Conservation (phyloP, 495 filamentous ascomycete genomes). For the Aspergillus coremiiformis region DNA sequence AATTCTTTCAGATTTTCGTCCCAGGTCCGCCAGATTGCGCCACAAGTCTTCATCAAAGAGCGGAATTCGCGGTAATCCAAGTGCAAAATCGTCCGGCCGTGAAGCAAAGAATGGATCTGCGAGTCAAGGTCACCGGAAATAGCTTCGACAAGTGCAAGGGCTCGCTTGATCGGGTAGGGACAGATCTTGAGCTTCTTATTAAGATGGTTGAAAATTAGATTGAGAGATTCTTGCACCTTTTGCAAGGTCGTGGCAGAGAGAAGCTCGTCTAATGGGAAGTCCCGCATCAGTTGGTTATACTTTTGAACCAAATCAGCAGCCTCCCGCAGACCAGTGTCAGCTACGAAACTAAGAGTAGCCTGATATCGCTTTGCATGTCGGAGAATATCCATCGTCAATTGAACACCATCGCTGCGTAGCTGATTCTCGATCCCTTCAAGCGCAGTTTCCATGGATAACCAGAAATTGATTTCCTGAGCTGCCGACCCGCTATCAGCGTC, state of each 20-base stretch:
- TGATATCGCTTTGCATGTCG: slow-evolving; percentile 94
- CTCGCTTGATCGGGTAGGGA: slow-evolving; percentile 86
- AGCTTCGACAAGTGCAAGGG: slow-evolving; percentile 92
- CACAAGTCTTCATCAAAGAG: slow-evolving; percentile 70
- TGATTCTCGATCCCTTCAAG: slow-evolving; percentile 86
- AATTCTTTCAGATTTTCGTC: slow-evolving; percentile 96
- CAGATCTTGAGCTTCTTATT: slow-evolving; percentile 96
- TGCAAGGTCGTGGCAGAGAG: slow-evolving; percentile 82
- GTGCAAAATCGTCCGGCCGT: slow-evolving; percentile 82
- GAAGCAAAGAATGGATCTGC: slow-evolving; percentile 74
- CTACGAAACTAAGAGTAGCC: slow-evolving; percentile 89
- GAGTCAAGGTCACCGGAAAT: slow-evolving; percentile 90
- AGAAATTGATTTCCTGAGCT: slow-evolving; percentile 96
- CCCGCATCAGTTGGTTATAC: slow-evolving; percentile 96
- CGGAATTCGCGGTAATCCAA: slow-evolving; percentile 87
- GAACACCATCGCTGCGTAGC: slow-evolving; percentile 78
- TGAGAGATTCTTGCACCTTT: slow-evolving; percentile 85
- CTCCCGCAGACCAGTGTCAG: slow-evolving; percentile 92
- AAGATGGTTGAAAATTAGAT: slow-evolving; percentile 81
- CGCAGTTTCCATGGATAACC: slow-evolving; percentile 89
- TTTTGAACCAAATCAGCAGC: slow-evolving; percentile 92
- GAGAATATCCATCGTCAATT: slow-evolving; percentile 86
- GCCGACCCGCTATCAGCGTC: slow-evolving; percentile 85
- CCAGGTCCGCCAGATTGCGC: slow-evolving; percentile 84
- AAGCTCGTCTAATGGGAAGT: slow-evolving; percentile 92